phyloP scores from a whole-genome alignment of 176 grass and related monocot species.

The Oryza glumipatula region DNA sequence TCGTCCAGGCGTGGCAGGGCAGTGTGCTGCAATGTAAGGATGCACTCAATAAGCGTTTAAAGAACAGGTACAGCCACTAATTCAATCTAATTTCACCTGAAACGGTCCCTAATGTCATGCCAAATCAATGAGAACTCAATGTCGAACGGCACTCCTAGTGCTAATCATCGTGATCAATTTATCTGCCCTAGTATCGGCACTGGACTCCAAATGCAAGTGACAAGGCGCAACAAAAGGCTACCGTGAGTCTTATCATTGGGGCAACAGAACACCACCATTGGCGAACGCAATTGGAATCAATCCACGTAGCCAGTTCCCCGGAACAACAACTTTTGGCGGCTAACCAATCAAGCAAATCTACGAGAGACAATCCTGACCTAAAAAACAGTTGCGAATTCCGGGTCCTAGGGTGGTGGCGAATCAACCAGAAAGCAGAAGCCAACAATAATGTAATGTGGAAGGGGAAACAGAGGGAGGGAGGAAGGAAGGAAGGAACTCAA shows the following conservation, averaged over 20 bases:
- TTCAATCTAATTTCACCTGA: no score
- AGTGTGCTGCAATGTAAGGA: constrained; percentile 54
- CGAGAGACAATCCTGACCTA: neutral
- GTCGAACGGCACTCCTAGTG: no score
- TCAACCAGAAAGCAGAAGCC: neutral
- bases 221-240: neutral
- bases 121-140: no score
- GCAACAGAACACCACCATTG: neutral
- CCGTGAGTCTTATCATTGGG: neutral
- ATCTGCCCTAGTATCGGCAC: neutral
- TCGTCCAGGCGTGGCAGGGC: constrained; percentile 62
- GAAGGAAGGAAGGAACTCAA: neutral
- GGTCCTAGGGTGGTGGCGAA: neutral
- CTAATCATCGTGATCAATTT: neutral
- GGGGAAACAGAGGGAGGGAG: neutral
- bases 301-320: neutral
- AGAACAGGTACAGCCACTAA: neutral
- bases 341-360: neutral
- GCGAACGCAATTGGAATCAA: neutral
- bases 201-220: neutral
- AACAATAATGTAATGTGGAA: neutral
- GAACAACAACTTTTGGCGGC: neutral
- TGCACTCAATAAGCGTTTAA: constrained; percentile 24
- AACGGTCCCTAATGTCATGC: no score
- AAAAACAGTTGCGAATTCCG: neutral